Evolutionary conservation across 176 grass and related monocot genomes (phyloP).

Genomic region (Thinopyrum elongatum): DNA sequence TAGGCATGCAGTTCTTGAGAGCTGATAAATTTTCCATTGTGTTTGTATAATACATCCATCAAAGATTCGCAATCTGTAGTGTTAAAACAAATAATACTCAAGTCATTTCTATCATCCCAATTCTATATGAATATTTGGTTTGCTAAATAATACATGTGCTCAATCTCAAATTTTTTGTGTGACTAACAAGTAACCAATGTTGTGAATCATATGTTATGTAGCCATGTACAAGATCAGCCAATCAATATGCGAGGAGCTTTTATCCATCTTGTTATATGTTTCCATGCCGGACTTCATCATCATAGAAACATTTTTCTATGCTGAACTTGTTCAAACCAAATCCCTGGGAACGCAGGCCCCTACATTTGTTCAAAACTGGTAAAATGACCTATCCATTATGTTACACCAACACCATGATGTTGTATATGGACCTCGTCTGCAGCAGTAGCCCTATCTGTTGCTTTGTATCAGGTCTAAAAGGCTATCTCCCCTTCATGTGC

Average conservation of each 20-base stretch:
- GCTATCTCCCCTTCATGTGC: background rate
- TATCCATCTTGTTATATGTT: background rate
- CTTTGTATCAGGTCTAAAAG: background rate
- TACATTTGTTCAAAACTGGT: slow-evolving; percentile 1
- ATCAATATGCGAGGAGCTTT: background rate
- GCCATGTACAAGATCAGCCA: background rate
- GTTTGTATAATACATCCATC: no score
- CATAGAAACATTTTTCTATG: no score
- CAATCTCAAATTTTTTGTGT: no score
- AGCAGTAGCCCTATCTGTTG: background rate
- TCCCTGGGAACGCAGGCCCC: background rate
- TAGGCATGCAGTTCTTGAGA: no score
- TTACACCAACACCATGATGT: background rate
- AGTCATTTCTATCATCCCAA: no score
- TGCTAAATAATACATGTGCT: no score
- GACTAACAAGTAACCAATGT: no score
- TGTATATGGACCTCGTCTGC: background rate
- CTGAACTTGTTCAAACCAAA: background rate
- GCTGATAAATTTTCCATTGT: no score
- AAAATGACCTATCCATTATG: background rate
- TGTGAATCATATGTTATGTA: background rate
- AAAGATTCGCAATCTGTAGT: no score
- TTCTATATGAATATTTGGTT: no score
- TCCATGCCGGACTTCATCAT: background rate
- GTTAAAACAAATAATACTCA: no score